Base-by-base conservation (phyloP, 495 filamentous ascomycete species). In the Penicillium manginii region DNA sequence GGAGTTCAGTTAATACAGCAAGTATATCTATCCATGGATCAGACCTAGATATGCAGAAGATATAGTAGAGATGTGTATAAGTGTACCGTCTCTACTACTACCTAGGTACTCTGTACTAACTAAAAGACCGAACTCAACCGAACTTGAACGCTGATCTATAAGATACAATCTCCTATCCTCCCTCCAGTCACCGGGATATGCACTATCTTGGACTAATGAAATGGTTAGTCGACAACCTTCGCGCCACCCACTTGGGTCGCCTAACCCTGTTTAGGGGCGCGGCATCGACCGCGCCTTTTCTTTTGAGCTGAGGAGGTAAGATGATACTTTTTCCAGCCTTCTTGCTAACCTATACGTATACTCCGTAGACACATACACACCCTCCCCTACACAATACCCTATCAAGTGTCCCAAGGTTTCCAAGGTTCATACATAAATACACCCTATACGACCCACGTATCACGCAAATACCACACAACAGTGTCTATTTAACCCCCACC, bases 231-330 rank as follows among this genome's bases (percentile, higher is more conserved):
- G 45, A 47, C 45, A 47, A 43, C 40, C 40, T 52, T 52, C 50
- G 37, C 43, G 58, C 58, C 58, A 51, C 31, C 31, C 48, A 39
- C 31, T 33, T 52, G 58, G 58, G 48, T 42, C 58, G 54, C 59
- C 54, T 57, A 49, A 56, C 53, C 49, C 35, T 53, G 17, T 56
- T 42, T 18, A 29, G 31, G 59, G 26, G 26, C 26, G 31, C 49
- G 58, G 48, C 19, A 31, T 42, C 40, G 43, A 54, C 50, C 57
- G 43, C 57, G 45, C 15, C 35, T 14, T 14, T n/a, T 14, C 15
- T 37, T 14, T 37, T 37, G 35, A 37, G 35, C 14, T 37, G 35
- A 37, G 15, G 35, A n/a, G 15, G 35, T n/a, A 1, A 10, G 11
- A 3, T 37, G 35, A 37, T 37, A 37, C 35, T 9, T 37, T 37